Percentiles rank a stretch among this genome's conserved stretches.
Evolutionary conservation across 164 flowering plant genomes (phyloP).

Genomic region (Chimonanthus salicifolius): DNA sequence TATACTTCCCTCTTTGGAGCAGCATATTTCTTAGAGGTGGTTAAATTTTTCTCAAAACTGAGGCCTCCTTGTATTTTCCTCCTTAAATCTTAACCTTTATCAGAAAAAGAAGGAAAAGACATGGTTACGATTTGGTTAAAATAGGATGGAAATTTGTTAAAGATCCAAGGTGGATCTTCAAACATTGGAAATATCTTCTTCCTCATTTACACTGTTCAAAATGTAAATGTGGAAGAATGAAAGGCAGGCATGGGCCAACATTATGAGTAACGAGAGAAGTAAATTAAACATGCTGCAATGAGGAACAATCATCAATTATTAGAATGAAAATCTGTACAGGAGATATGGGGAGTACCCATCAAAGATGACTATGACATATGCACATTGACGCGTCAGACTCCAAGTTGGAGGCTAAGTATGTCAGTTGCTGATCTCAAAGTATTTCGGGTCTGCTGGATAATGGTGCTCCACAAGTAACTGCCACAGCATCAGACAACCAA

Average conservation of each 20-base stretch:
- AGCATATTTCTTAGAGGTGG: too few relatives aligned
- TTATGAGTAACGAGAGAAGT: neutral
- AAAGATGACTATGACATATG: slow-evolving; percentile 3
- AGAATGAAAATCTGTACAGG: slow-evolving; percentile 21
- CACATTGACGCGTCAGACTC: slow-evolving; percentile 19
- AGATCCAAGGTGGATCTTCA: too few relatives aligned
- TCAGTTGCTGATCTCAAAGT: slow-evolving; percentile 63
- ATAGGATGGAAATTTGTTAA: too few relatives aligned
- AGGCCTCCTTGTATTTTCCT: too few relatives aligned
- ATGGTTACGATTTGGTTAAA: too few relatives aligned
- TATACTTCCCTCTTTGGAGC: too few relatives aligned
- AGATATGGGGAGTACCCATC: slow-evolving; percentile 15
- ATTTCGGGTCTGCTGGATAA: slow-evolving; percentile 78
- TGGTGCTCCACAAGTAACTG: slow-evolving; percentile 87
- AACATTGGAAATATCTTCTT: neutral
- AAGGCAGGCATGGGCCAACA: neutral
- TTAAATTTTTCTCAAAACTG: too few relatives aligned
- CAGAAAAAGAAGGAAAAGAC: too few relatives aligned
- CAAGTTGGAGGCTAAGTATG: neutral
- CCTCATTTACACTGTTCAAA: neutral
- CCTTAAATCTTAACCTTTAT: too few relatives aligned
- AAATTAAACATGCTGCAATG: neutral
- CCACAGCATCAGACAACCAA: slow-evolving; percentile 22
- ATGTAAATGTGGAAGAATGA: neutral
- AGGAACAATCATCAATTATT: slow-evolving; percentile 9